phyloP scores from a whole-genome alignment of 2,329 filamentous ascomycete genomes.

The Hortaea werneckii region DNA sequence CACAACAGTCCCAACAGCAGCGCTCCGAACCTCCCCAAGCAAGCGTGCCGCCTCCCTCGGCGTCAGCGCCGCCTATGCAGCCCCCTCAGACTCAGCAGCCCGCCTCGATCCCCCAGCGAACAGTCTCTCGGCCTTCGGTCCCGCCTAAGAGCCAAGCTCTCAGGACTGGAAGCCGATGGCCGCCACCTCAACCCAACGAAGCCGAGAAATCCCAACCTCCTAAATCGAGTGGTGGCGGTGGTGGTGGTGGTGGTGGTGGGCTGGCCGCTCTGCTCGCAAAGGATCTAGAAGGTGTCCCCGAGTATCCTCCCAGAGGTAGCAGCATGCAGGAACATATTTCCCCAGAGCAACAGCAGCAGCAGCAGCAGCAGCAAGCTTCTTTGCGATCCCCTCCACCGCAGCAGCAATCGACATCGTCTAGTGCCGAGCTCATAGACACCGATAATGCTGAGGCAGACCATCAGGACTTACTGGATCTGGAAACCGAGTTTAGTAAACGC shows the following conservation, averaged over 20 bases:
- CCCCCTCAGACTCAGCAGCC: too few species aligned
- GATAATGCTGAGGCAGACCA: slow-evolving; percentile 22
- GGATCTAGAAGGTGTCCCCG: slow-evolving; percentile 28
- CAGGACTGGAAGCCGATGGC: slow-evolving; percentile 30
- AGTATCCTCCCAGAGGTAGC: slow-evolving; percentile 15
- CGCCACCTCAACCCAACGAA: slow-evolving; percentile 4
- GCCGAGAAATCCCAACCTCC: slow-evolving; percentile 5
- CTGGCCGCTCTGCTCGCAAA: slow-evolving; percentile 28
- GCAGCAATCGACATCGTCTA: neutral
- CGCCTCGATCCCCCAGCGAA: neutral
- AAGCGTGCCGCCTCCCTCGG: slow-evolving; percentile 14
- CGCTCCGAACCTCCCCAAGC: neutral
- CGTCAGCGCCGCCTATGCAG: slow-evolving; percentile 22
- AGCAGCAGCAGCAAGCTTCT: neutral
- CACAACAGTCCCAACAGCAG: neutral
- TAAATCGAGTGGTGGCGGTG: neutral
- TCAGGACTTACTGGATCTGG: slow-evolving; percentile 48
- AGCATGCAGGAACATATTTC: neutral
- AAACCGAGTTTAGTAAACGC: slow-evolving; percentile 66
- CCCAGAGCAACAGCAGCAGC: neutral
- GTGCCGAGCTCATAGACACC: neutral
- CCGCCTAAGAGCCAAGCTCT: slow-evolving; percentile 54
- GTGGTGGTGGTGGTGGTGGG: slow-evolving; percentile 5
- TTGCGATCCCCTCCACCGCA: neutral
- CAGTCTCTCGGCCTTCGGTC: slow-evolving; percentile 38